Evolutionary conservation across 768 basidiomycete species (phyloP), one percentile per base, ranked within the genome.

Genomic region (Pleurotus pulmonarius): DNA sequence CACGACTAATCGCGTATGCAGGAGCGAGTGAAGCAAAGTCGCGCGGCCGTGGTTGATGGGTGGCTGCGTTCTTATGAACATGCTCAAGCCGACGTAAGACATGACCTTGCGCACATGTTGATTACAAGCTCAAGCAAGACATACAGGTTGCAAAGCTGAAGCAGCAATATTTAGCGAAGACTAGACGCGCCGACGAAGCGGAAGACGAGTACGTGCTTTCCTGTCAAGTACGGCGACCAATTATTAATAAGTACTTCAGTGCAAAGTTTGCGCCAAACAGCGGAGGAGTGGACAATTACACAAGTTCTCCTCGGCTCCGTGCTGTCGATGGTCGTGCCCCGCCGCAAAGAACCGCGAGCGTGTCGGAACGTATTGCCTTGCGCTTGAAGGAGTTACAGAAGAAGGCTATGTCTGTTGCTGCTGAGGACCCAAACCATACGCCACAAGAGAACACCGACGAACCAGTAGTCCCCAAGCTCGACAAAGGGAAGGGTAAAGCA

Each of bases 351-450:
- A 85, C 88, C 15, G 79, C 85, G 13, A 94, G 87, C 49, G 88
- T 96, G 46, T 88, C 93, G 1, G 94, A 96, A 67, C 86, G 93
- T 51, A 92, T 97, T 62, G 77, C 88, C 1, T 81, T 86, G 59
- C 88, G 92, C 52, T 83, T 97, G 46, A 87, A 85, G 65, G 88
- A 91, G 56, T 84, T 93, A 6, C 87, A 90, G 63, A 80, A 82
- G 64, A 83, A 75, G 63, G 76, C 79, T 20, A 61, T 65, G 29
- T 63, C 51, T 24, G 59, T 60, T 45, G 70, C 74, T 7, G 71
- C 75, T 41, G 57, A 53, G 38, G 47, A 55, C 11, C 51, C 51
- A 24, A 11, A 18, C 9, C 57, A 71, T 15, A 64, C 68, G 34
- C 71, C 68, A 24, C 63, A 68, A 5, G 64, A 67, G 3, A 60